Evolutionary conservation across 805 yeast genomes (phyloP), one percentile per base, ranked within the genome.

Genomic region (Barnettozyma sucrosica): DNA sequence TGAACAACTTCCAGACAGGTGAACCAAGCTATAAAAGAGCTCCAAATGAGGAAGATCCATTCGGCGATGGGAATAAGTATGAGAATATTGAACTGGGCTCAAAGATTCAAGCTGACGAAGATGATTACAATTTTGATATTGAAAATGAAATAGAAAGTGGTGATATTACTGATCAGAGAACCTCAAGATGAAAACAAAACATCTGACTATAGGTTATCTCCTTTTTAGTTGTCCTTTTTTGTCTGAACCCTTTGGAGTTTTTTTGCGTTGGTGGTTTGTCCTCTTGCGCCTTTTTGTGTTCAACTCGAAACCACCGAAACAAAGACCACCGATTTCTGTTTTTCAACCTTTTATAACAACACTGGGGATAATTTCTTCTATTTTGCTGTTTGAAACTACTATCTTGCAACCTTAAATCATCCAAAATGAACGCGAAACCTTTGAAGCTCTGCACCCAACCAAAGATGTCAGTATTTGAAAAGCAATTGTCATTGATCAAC

Each of bases 81-180:
- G 62, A 58, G 26, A 56, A 51, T 32, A 54, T 59, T 25, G 62
- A 59, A 44, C 21, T 59, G 23, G 51, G 51, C 14, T 26, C 57
- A 48, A 30, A 32, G 33, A 41, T 7, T 26, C 37, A 18, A 7
- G 21, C 24, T 13, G 41, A 11, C 7, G 26, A 25, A 5, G 51
- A 46, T 36, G 56, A 51, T 34, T 34, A 9, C 23, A 23, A 55
- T 25, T 54, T 57, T 39, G 57, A 58, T 34, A 48, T 59, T 24
- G 59, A 56, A 26, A 33, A 52, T 40, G 60, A 58, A 19, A 18
- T 49, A 7, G 55, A 49, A 4, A 41, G 41, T 26, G 48, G 20
- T 7, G 37, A 41, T 20, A 43, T 43, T 4, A 24, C 40, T 2
- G 26, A 38, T 10, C 14, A 36, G n/a, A 23, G 18, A 41, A 28